phyloP scores from a whole-genome alignment of 345 rosid genomes.

The Microcos paniculata region DNA sequence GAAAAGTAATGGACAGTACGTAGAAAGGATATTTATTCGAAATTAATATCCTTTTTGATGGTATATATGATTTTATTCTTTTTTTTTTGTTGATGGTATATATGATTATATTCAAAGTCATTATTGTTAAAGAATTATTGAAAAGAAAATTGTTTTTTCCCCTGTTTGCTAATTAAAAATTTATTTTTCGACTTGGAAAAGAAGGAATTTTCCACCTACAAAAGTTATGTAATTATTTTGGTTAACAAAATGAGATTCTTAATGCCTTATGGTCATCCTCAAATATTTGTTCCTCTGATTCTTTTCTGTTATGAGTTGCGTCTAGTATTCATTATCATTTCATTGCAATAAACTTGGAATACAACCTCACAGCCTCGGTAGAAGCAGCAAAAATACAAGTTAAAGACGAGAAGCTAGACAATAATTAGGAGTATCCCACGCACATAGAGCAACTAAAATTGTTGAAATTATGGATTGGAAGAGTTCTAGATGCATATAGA shows the following conservation, averaged over 20 bases:
- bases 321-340: neutral
- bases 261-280: neutral
- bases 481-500: no score
- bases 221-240: neutral
- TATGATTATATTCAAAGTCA: no score
- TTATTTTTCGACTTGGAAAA: neutral
- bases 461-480: no score
- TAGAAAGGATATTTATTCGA: no score
- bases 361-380: neutral
- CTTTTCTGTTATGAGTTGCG: neutral
- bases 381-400: neutral
- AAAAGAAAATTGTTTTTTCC: neutral
- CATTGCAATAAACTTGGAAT: neutral
- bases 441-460: no score
- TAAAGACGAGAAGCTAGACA: no score
- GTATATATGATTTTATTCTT: no score
- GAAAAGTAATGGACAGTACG: no score
- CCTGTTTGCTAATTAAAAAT: neutral
- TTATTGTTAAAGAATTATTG: no score
- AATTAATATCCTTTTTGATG: no score
- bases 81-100: no score
- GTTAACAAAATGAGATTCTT: neutral
- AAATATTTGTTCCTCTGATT: neutral
- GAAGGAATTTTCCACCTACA: neutral
- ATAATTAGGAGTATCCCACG: no score